Evolutionary conservation across 495 filamentous ascomycete genomes (phyloP).

Genomic region (Penicillium psychrofluorescens): DNA sequence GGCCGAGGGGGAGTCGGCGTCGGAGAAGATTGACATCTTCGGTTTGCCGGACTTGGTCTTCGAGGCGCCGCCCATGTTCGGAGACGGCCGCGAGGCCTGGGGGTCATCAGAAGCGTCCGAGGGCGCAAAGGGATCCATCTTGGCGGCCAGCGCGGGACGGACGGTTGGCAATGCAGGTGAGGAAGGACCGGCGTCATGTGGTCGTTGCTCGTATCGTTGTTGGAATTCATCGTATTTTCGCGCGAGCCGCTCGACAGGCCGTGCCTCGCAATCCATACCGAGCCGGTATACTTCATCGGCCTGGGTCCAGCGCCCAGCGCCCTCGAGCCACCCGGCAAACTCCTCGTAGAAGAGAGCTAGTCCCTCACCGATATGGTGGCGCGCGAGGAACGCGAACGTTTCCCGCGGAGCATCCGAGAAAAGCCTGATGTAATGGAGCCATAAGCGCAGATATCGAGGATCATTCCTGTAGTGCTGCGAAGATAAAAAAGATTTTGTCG

Average conservation of each 20-base stretch:
- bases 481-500: slow-evolving; percentile 81
- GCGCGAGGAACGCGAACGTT: slow-evolving; percentile 82
- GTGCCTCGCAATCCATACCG: slow-evolving; percentile 80
- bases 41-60: slow-evolving; percentile 56
- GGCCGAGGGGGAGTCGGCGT: slow-evolving; percentile 41
- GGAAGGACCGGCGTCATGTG: slow-evolving; percentile 58
- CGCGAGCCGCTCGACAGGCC: slow-evolving; percentile 69
- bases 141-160: slow-evolving; percentile 78
- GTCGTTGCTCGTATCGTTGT: slow-evolving; percentile 57
- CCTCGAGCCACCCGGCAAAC: slow-evolving; percentile 87
- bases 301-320: slow-evolving; percentile 77
- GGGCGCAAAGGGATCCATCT: slow-evolving; percentile 69
- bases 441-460: slow-evolving; percentile 83
- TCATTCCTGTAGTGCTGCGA: slow-evolving; percentile 88
- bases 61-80: slow-evolving; percentile 37
- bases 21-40: slow-evolving; percentile 93
- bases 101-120: slow-evolving; percentile 47
- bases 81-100: slow-evolving; percentile 49
- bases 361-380: slow-evolving; percentile 78
- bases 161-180: slow-evolving; percentile 82
- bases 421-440: slow-evolving; percentile 87
- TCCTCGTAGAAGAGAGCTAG: slow-evolving; percentile 97
- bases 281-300: slow-evolving; percentile 88
- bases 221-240: slow-evolving; percentile 91
- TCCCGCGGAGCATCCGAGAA: slow-evolving; percentile 91